These are phyloP conservation scores for Infundibulicybe gibba DNA, from an alignment of 768 basidiomycete species.

Conservation along the genomic window DNA sequence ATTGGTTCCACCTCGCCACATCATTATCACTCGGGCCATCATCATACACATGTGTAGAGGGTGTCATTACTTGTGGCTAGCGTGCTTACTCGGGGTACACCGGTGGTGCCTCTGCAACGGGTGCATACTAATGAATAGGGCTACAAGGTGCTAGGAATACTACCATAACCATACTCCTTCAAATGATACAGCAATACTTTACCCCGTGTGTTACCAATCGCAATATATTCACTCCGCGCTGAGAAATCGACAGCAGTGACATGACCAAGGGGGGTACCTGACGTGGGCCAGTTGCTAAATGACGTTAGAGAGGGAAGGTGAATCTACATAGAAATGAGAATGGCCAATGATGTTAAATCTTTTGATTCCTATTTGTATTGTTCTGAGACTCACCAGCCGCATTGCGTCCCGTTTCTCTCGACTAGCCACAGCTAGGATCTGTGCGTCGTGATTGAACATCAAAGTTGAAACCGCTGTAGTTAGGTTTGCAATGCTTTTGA, in stretches of 20 bases:
- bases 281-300: slow-evolving; percentile 97
- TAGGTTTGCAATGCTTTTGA: slow-evolving; percentile 83
- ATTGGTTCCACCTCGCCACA: too few relatives aligned
- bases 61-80: too few relatives aligned
- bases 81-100: too few relatives aligned
- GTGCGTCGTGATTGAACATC: slow-evolving; percentile 84
- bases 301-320: slow-evolving; percentile 86
- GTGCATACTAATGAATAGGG: too few relatives aligned
- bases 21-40: too few relatives aligned
- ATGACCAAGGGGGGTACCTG: slow-evolving; percentile 84
- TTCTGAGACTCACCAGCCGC: slow-evolving; percentile 65
- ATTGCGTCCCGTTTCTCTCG: slow-evolving; percentile 87
- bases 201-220: slow-evolving; percentile 85
- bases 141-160: too few relatives aligned
- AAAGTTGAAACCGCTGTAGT: slow-evolving; percentile 82
- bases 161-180: slow-evolving; percentile 54
- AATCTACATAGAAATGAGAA: slow-evolving; percentile 46
- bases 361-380: too few relatives aligned
- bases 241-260: slow-evolving; percentile 88
- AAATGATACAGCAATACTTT: slow-evolving; percentile 85
- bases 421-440: slow-evolving; percentile 87
- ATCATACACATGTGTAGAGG: too few relatives aligned
- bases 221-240: slow-evolving; percentile 80
- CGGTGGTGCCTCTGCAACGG: too few relatives aligned
- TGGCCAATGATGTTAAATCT: not conserved